A percentile compares a stretch with the other conserved stretches of the same genome.
Evolutionary conservation across 2,329 filamentous ascomycete genomes (phyloP).

Genomic region (Pseudocercospora cruenta): DNA sequence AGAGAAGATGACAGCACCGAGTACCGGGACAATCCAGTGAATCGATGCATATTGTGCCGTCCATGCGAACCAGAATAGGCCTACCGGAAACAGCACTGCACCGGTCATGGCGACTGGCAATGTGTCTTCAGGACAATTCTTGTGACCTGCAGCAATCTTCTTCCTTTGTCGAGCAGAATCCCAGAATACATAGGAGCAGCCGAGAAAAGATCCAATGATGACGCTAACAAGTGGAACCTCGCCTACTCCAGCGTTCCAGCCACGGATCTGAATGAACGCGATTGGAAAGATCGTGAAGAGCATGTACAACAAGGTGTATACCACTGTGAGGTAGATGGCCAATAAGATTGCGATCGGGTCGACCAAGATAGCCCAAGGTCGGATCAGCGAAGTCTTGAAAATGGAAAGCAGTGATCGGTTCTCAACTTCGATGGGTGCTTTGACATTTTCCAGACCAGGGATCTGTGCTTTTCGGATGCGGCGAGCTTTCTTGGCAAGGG

Average conservation of each 20-base stretch:
- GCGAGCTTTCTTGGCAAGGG: conserved; percentile 59
- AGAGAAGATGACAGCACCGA: conserved; percentile 50
- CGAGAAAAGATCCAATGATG: conserved; percentile 53
- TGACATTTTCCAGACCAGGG: conserved; percentile 54
- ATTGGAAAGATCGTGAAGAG: conserved; percentile 57
- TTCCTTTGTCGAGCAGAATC: conserved; percentile 47
- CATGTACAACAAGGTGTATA: conserved; percentile 56
- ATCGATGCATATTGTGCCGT: conserved; percentile 45
- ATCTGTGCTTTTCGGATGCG: conserved; percentile 44
- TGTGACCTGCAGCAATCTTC: conserved; percentile 43
- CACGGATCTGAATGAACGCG: conserved; percentile 64
- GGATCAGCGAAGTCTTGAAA: conserved; percentile 61
- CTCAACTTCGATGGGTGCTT: conserved; percentile 52
- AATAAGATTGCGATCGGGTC: conserved; percentile 71
- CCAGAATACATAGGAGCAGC: conserved; percentile 46
- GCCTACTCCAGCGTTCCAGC: conserved; percentile 63
- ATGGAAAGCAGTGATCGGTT: conserved; percentile 43
- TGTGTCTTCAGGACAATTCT: conserved; percentile 45
- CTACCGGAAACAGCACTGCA: conserved; percentile 38
- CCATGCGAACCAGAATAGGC: conserved; percentile 44
- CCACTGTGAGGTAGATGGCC: conserved; percentile 67
- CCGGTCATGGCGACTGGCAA: conserved; percentile 36
- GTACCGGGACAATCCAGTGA: conserved; percentile 53
- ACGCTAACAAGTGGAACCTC: conserved; percentile 55
- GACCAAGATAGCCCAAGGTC: conserved; percentile 72